phyloP scores from a whole-genome alignment of 495 filamentous ascomycete species.

The Penicillium waksmanii region DNA sequence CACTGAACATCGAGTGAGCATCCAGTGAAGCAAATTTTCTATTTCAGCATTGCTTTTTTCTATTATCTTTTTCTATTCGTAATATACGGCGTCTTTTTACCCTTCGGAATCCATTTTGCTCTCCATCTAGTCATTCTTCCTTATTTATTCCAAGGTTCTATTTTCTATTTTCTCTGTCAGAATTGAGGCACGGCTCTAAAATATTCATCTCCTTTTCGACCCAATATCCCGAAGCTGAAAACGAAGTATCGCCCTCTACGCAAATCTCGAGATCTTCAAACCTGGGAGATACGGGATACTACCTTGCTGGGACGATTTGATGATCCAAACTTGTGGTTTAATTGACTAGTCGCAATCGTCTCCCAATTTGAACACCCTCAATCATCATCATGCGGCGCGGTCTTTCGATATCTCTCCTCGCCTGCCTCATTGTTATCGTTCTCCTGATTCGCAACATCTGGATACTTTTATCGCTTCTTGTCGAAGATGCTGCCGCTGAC shows the following conservation, averaged over 20 bases:
- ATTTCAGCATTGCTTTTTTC: too few species aligned
- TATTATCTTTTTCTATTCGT: too few species aligned
- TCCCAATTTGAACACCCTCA: neutral
- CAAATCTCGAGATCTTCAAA: too few species aligned
- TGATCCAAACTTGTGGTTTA: neutral
- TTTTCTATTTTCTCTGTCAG: neutral
- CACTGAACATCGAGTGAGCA: neutral
- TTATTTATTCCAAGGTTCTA: neutral
- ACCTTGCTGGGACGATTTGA: neutral
- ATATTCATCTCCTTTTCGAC: too few species aligned
- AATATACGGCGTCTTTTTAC: too few species aligned
- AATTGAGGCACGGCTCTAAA: too few species aligned
- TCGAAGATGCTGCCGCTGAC: constrained; percentile 5
- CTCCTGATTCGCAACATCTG: neutral
- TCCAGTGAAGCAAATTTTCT: neutral
- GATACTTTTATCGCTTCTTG: neutral
- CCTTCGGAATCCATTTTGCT: neutral
- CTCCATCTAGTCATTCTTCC: neutral
- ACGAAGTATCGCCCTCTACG: too few species aligned
- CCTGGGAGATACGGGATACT: too few species aligned
- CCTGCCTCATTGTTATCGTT: neutral
- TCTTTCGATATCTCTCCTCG: neutral
- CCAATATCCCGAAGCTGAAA: too few species aligned
- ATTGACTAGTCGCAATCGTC: neutral
- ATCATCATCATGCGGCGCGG: constrained; percentile 1